Base-by-base conservation (phyloP, 2,329 filamentous ascomycete species). In the Trichoderma arundinaceum region DNA sequence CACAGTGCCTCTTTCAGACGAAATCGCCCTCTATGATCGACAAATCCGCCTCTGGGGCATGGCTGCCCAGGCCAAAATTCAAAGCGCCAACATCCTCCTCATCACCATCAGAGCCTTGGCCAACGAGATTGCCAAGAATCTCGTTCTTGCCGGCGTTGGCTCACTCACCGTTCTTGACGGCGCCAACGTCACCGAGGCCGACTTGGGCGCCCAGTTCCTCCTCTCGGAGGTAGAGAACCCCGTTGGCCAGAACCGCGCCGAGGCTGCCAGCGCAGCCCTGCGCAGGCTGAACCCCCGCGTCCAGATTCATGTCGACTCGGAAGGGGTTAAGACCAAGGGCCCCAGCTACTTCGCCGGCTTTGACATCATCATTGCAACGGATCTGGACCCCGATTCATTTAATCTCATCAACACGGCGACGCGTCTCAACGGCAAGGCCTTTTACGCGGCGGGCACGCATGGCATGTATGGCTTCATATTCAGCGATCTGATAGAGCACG, bases 1-100 rank as follows among this genome's bases (percentile, higher is more conserved):
- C 32, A 48, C 28, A 54, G 13, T 38, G 7, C 19, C n/a, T 22
- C 32, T 46, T 32, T 19, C 69, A 92, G 95, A 98, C 78, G 95
- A 99, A 76, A 96, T 98, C 74, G 95, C 94, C 13, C 88, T 98
- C 6, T 99, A 99, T 77, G 95, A 99, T 79, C 90, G 95, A 57
- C 95, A 99, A 77, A 97, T 99, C 73, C 90, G 95, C 62, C 88
- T 99, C 35, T 99, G 95, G 95, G 95, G 95, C 49, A 92, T 98
- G 74, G 89, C 95, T 73, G 95, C 95, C 7, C 95, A 99, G 77
- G 91, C 96, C 76, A 92, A 91, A 75, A 93, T 99, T 66, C 92
- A 94, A 72, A 91, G 86, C 66, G 92, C 95, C 66, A 93, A 93
- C 74, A 90, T 99, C 71, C 88, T 98, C 52, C 87, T 99, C 68